Base-by-base conservation (phyloP, 352 stramenopile genomes). In the Pythium oligandrum region DNA sequence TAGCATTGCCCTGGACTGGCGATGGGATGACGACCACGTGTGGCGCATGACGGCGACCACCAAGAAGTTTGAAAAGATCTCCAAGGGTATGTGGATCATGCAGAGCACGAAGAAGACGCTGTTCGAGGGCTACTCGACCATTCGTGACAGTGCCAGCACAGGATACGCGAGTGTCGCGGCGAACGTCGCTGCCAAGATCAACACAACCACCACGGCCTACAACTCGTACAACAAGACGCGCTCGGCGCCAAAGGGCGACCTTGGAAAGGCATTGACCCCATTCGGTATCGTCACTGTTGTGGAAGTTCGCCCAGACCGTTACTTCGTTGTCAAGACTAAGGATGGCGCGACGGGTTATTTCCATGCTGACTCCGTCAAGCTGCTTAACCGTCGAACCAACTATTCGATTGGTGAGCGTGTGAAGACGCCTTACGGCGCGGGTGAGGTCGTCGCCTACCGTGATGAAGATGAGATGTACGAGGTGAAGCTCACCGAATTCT, bases 31-130 rank as follows among this genome's bases (percentile, higher is more conserved):
- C 37, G 81, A 93, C 49, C 83, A 93, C 53, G 81, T 93, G 12
- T 93, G 80, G 80, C 78, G 81, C 58, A 93, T 93, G 83, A 93
- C 91, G 57, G 83, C 83, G 12, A 92, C 80, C n/a, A 91, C 80
- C 46, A 93, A 93, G 61, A 93, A 91, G 74, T 93, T 93, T 50
- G 82, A 93, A 40, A 91, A 89, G 70, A 77, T 93, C 46, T 44
- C 58, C 40, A 60, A 66, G 44, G 63, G 70, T n/a, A 66, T 71
- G 33, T 88, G 71, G 35, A 72, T 90, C 44, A 86, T 90, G 42
- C 75, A 90, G 55, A 85, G 83, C 64, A 90, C 77, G 33, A 93
- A 90, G 64, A 90, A 88, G 60, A 71, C 63, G 39, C 63, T 91
- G 33, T 89, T 91, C 42, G 76, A 88, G 55, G 78, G 81, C 30